phyloP scores from a whole-genome alignment of 2,329 filamentous ascomycete species.

The Cordyceps tenuipes region DNA sequence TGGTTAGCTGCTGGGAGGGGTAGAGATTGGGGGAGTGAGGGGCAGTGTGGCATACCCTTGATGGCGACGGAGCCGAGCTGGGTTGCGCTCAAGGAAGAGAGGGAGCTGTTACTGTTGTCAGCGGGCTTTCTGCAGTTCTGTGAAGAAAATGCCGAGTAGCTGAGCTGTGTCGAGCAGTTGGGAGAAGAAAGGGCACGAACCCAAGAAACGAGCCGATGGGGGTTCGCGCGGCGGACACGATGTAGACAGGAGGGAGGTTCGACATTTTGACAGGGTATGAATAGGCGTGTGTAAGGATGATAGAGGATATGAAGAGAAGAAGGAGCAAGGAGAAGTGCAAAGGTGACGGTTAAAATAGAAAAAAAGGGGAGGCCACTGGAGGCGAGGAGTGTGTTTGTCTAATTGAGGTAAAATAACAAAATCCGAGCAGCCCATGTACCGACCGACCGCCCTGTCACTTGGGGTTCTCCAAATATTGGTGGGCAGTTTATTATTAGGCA shows the following conservation, averaged over 20 bases:
- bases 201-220: conserved; percentile 92
- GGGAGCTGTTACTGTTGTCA: conserved; percentile 50
- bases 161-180: conserved; percentile 3
- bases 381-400: not conserved
- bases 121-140: not conserved
- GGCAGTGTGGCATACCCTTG: conserved; percentile 55
- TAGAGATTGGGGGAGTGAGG: not conserved
- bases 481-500: not conserved
- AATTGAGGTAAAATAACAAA: not conserved
- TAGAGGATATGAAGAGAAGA: not conserved
- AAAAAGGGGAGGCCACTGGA: not conserved
- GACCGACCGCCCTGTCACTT: conserved; percentile 7
- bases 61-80: conserved; percentile 88
- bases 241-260: conserved; percentile 81
- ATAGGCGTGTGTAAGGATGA: not conserved
- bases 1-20: conserved; percentile 13
- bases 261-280: conserved; percentile 50
- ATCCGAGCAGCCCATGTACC: not conserved
- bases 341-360: conserved; percentile 9
- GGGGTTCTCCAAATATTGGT: not conserved
- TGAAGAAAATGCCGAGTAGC: not conserved
- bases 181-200: conserved; percentile 36
- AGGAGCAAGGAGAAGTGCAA: conserved; percentile 4
- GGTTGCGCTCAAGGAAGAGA: conserved; percentile 77
- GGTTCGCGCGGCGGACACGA: conserved; percentile 84